Base-by-base conservation (phyloP, 176 grass and related monocot species). In the Rhynchospora pubera region DNA sequence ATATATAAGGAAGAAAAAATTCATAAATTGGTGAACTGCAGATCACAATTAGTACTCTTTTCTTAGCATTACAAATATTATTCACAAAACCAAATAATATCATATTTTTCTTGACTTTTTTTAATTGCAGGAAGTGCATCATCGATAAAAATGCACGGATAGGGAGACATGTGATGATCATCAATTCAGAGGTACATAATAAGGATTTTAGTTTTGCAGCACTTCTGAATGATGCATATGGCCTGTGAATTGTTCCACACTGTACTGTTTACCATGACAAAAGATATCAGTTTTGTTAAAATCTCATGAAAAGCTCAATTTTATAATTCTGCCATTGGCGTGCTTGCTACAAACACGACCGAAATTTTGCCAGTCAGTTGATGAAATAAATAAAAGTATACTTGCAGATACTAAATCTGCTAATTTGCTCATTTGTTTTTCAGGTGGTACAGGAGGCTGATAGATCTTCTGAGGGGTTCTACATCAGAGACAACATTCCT, bases 101-200 rank as follows among this genome's bases (percentile, higher is more conserved):
- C n/a, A n/a, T n/a, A n/a, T n/a, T n/a, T n/a, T n/a, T n/a, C n/a
- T n/a, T n/a, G n/a, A n/a, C n/a, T n/a, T n/a, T n/a, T n/a, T n/a
- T n/a, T n/a, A n/a, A 79, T 80, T 79, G 30, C 70, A 97, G 91
- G 75, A 91, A 91, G 24, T 97, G 94, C 57, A 97, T 97, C 56
- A 93, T 97, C 78, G 94, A 97, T 79, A 97, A 97, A 85, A 93
- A 97, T 79, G 94, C 91, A 19, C 91, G 89, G 81, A 93, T 93
- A 87, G 94, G 94, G 56, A 91, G 90, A 83, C 91, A 93, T 59
- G 94, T 93, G 50, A 84, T 57, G 1, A 93, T 97, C 47, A 57
- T 89, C 11, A 97, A 97, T 59, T 69, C 91, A 32, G 91, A 97
- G 72, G 91, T 93, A 89, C 30, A 66, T 19, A 63, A 34, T 34